phyloP scores from a whole-genome alignment of 2,329 filamentous ascomycete species.

The Aspergillus aculeatinus region DNA sequence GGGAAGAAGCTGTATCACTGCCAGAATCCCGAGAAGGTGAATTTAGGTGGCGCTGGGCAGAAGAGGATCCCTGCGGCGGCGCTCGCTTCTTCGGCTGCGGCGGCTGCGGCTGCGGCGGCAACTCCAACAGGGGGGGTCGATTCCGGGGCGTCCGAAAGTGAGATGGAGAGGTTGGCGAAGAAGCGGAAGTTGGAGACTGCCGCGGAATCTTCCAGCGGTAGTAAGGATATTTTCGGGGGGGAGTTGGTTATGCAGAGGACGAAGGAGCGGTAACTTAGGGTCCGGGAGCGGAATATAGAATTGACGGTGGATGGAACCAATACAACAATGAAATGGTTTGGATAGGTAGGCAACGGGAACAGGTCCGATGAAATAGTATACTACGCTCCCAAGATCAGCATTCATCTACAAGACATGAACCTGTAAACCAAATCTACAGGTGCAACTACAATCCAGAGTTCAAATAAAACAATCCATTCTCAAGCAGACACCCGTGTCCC shows the following conservation, averaged over 20 bases:
- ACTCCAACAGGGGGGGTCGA: constrained; percentile 19
- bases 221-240: constrained; percentile 37
- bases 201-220: constrained; percentile 6
- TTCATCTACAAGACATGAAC: too few relatives aligned
- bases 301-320: too few relatives aligned
- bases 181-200: constrained; percentile 39
- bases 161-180: constrained; percentile 40
- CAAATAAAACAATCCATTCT: too few relatives aligned
- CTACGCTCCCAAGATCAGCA: too few relatives aligned
- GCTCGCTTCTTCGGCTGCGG: too few relatives aligned
- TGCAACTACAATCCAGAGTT: too few relatives aligned
- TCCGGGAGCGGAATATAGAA: background rate
- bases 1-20: constrained; percentile 52
- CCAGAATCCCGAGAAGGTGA: constrained; percentile 49
- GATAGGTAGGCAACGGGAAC: too few relatives aligned
- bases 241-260: constrained; percentile 37
- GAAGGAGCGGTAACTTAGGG: constrained; percentile 20
- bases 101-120: constrained; percentile 16
- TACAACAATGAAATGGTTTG: too few relatives aligned
- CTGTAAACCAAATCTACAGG: too few relatives aligned
- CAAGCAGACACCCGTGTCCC: background rate
- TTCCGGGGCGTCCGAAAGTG: constrained; percentile 33
- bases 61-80: constrained; percentile 43
- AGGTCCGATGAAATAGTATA: too few relatives aligned
- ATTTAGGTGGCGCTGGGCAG: constrained; percentile 40